A percentile compares a stretch with the other conserved stretches of the same genome.
These are phyloP conservation scores for Colletotrichum lentis DNA, from an alignment of 2,329 filamentous ascomycete species.

Conservation along the genomic window DNA sequence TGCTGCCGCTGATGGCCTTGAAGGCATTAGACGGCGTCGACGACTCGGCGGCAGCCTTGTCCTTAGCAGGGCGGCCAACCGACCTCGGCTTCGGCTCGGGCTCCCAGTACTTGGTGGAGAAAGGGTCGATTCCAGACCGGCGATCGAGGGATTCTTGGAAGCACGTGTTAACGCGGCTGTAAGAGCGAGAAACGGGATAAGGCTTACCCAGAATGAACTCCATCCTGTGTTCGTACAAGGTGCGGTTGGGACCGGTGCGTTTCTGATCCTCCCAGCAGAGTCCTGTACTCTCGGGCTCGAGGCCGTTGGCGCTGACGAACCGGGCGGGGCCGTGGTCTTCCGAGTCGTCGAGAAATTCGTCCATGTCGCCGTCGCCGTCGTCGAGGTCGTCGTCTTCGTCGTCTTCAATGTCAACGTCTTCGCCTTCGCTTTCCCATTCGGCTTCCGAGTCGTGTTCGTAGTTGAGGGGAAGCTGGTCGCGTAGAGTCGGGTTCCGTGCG, in stretches of 20 bases:
- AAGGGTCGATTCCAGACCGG: constrained; percentile 77
- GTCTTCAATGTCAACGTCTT: constrained; percentile 73
- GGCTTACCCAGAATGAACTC: constrained; percentile 75
- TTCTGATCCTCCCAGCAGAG: constrained; percentile 79
- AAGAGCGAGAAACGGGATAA: constrained; percentile 38
- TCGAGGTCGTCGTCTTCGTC: constrained; percentile 75
- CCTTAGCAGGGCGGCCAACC: constrained; percentile 22
- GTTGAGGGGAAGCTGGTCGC: constrained; percentile 67
- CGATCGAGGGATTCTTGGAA: constrained; percentile 56
- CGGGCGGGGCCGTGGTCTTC: constrained; percentile 69
- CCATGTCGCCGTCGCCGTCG: constrained; percentile 87
- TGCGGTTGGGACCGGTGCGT: constrained; percentile 57
- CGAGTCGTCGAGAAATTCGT: constrained; percentile 87
- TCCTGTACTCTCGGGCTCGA: constrained; percentile 80
- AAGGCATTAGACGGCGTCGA: constrained; percentile 48
- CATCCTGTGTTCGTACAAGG: constrained; percentile 71
- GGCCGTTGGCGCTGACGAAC: constrained; percentile 70
- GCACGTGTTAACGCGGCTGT: constrained; percentile 40
- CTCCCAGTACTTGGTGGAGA: constrained; percentile 83
- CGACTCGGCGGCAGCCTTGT: constrained; percentile 48
- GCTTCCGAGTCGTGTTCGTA: constrained; percentile 89
- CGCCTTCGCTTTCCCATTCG: constrained; percentile 81
- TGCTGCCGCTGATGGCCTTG: constrained; percentile 44
- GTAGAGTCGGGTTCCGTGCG: constrained; percentile 62
- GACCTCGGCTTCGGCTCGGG: constrained; percentile 48